Conservation (phyloP, 768 basidiomycete species). For the Leccinum obscurum region DNA sequence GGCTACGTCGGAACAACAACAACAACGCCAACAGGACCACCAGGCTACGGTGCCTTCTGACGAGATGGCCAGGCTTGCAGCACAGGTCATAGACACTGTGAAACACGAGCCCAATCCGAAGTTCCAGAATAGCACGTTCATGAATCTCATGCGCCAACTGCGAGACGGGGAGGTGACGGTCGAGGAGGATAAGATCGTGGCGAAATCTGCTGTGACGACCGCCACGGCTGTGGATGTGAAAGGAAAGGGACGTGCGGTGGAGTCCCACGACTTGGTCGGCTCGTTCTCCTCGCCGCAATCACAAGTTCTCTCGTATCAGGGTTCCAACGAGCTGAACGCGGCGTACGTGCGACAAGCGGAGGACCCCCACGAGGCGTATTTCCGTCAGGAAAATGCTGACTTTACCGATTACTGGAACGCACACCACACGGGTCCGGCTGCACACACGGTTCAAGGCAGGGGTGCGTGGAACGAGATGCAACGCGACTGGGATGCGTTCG, state of each 20-base stretch:
- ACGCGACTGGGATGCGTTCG: constrained; percentile 78
- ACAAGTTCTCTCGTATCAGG: constrained; percentile 20
- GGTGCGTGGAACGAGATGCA: constrained; percentile 65
- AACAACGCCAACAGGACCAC: constrained; percentile 21
- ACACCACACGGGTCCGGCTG: constrained; percentile 30
- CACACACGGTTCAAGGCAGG: constrained; percentile 27
- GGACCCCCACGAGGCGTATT: constrained; percentile 66
- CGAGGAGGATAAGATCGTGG: constrained; percentile 76
- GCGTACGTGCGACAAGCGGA: constrained; percentile 22
- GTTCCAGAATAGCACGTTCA: constrained; percentile 81
- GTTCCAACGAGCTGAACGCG: constrained; percentile 17
- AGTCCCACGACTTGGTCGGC: constrained; percentile 1
- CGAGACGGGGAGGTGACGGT: constrained; percentile 78
- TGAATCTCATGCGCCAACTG: constrained; percentile 83
- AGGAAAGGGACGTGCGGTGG: constrained; percentile 60
- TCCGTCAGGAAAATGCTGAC: constrained; percentile 69
- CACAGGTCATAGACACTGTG: constrained; percentile 73
- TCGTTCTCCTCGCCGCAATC: constrained; percentile 11
- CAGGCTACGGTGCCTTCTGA: constrained; percentile 41
- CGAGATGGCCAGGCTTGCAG: constrained; percentile 80
- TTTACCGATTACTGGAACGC: constrained; percentile 61
- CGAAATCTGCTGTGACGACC: constrained; percentile 36
- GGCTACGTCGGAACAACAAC: constrained; percentile 8
- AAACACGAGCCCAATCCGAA: constrained; percentile 77
- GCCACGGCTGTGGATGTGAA: constrained; percentile 46